A percentile compares a stretch with the other conserved stretches of the same genome.
phyloP scores from a whole-genome alignment of 192 early-diverging fungal genomes.

The Haplosporangium gracile region DNA sequence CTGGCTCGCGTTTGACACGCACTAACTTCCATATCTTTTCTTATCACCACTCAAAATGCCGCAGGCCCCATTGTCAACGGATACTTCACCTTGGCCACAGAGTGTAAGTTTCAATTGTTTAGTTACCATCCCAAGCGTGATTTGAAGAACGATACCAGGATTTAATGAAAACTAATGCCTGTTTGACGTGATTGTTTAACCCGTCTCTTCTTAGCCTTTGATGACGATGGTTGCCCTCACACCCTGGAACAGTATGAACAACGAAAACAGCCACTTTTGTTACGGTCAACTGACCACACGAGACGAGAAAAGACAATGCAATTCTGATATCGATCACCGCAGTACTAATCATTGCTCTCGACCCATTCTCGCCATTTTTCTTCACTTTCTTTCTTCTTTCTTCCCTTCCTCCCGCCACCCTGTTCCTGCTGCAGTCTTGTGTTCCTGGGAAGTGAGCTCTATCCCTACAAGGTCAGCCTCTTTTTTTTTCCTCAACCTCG shows the following conservation, averaged over 20 bases:
- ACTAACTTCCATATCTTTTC: not conserved
- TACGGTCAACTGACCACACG: not conserved
- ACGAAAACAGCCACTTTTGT: not conserved
- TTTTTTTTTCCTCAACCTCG: not conserved
- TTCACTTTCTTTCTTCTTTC: slow-evolving; percentile 8
- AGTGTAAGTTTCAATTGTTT: slow-evolving; percentile 54
- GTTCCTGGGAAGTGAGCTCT: slow-evolving; percentile 72
- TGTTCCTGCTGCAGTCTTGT: slow-evolving; percentile 59
- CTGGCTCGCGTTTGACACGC: not conserved
- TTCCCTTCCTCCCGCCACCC: not conserved
- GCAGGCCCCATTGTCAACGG: slow-evolving; percentile 70
- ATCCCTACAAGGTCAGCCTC: slow-evolving; percentile 65
- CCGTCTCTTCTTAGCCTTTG: slow-evolving; percentile 55
- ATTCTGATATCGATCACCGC: not conserved
- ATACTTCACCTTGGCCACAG: slow-evolving; percentile 69
- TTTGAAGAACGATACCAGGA: not conserved
- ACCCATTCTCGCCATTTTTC: slow-evolving; percentile 3
- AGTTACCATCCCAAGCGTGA: not conserved
- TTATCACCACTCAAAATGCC: not conserved
- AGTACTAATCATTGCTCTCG: not conserved
- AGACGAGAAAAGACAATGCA: not conserved
- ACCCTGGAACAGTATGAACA: slow-evolving; percentile 69
- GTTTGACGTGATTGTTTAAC: not conserved
- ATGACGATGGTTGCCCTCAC: slow-evolving; percentile 73
- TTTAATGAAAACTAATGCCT: not conserved